A percentile compares a stretch with the other conserved stretches of the same genome.
Evolutionary conservation across 495 filamentous ascomycete species (phyloP).

Genomic region (Cladorrhinum samala): DNA sequence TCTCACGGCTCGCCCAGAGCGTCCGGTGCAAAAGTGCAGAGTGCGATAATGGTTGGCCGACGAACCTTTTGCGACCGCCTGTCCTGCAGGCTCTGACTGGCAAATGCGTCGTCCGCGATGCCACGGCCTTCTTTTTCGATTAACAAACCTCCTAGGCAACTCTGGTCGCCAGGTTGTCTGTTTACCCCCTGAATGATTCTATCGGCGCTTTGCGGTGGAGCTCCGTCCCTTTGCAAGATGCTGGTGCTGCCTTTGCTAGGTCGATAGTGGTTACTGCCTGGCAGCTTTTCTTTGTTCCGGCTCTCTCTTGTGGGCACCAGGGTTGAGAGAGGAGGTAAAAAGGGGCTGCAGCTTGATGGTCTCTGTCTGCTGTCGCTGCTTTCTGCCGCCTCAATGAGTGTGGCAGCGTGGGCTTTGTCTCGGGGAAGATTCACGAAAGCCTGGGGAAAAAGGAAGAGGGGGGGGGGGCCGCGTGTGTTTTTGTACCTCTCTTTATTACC

Average conservation of each 20-base stretch:
- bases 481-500: constrained; percentile 30
- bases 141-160: too few relatives aligned
- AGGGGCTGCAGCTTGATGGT: too few relatives aligned
- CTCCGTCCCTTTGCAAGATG: constrained; percentile 1
- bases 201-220: constrained; percentile 6
- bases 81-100: constrained; percentile 2
- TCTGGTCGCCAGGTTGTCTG: constrained; percentile 1
- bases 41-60: constrained; percentile 6
- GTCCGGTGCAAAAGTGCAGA: constrained; percentile 9
- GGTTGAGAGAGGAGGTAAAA: neutral
- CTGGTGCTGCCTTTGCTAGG: constrained; percentile 10
- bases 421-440: constrained; percentile 14
- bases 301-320: neutral
- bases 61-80: constrained; percentile 16
- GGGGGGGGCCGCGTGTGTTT: constrained; percentile 18
- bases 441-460: constrained; percentile 18
- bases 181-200: constrained; percentile 1
- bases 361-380: constrained; percentile 14
- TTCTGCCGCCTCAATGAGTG: constrained; percentile 20
- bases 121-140: too few relatives aligned
- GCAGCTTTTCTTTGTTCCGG: constrained; percentile 14
- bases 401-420: constrained; percentile 26
- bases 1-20: constrained; percentile 8
- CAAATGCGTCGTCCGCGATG: constrained; percentile 3
- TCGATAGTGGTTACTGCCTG: neutral